phyloP scores from a whole-genome alignment of 306 rosid species.

The Mimosa pudica region DNA sequence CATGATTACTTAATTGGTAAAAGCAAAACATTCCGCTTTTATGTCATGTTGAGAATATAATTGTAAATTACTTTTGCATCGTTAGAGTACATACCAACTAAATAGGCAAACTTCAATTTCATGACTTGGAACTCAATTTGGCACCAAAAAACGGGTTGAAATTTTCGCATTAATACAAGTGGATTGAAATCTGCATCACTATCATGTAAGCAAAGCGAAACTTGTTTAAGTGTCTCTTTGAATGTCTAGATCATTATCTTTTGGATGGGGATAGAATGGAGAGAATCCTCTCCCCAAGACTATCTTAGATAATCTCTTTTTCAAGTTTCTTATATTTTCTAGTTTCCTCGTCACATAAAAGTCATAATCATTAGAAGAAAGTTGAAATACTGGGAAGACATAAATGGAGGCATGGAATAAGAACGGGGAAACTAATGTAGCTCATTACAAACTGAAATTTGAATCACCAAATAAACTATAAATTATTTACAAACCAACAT shows the following conservation, averaged over 20 bases:
- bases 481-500: conserved; percentile 33
- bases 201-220: not conserved
- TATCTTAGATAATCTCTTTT: not conserved
- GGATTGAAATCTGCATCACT: not conserved
- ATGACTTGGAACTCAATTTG: not conserved
- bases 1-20: not conserved
- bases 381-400: not conserved
- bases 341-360: not conserved
- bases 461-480: conserved; percentile 8
- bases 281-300: not conserved
- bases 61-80: no score
- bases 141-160: not conserved
- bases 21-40: not conserved
- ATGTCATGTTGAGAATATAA: not conserved
- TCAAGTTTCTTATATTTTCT: not conserved
- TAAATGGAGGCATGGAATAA: not conserved
- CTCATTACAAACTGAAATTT: conserved; percentile 34
- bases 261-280: not conserved
- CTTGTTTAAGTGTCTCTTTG: not conserved
- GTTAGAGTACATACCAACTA: not conserved
- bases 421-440: conserved; percentile 16
- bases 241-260: not conserved
- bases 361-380: not conserved
- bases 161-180: no score
- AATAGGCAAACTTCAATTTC: not conserved